Conservation (phyloP, 139 green algal species). For the Ettlia oleoabundans region DNA sequence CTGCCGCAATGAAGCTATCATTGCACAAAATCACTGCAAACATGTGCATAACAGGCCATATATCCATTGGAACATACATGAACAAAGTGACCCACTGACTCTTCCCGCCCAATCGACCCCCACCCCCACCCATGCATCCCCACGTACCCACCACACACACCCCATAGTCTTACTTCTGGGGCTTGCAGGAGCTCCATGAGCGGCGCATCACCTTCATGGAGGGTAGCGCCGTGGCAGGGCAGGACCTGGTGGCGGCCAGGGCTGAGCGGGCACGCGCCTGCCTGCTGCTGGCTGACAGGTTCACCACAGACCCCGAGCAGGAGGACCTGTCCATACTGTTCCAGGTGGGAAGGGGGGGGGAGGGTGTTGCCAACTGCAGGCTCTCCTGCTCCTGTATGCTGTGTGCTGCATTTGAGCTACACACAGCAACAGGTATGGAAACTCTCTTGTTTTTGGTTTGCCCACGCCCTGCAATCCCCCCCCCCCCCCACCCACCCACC, state of each 20-base stretch:
- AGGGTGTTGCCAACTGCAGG: neutral
- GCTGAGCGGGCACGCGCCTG: slow-evolving; percentile 57
- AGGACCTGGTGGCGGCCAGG: slow-evolving; percentile 61
- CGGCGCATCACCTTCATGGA: slow-evolving; percentile 75
- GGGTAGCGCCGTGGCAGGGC: slow-evolving; percentile 68
- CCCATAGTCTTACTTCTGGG: too few relatives aligned
- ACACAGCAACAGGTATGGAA: neutral
- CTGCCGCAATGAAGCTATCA: too few relatives aligned
- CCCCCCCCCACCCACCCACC: neutral
- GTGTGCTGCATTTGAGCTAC: neutral
- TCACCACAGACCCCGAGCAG: slow-evolving; percentile 62
- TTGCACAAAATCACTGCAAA: too few relatives aligned
- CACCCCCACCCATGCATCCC: too few relatives aligned
- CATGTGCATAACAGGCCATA: too few relatives aligned
- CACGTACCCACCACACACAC: too few relatives aligned
- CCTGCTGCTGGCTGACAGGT: slow-evolving; percentile 79
- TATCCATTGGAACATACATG: too few relatives aligned
- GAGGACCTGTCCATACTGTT: slow-evolving; percentile 86
- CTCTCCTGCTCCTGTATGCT: neutral
- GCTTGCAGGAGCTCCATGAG: slow-evolving; percentile 86
- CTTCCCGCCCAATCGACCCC: too few relatives aligned
- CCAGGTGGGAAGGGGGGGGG: slow-evolving; percentile 37
- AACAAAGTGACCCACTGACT: too few relatives aligned
- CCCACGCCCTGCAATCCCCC: too few relatives aligned
- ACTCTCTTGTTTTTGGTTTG: neutral